These are phyloP conservation scores for Suhomyces yuchorum DNA, from an alignment of 1,139 yeast species.

Conservation along the genomic window DNA sequence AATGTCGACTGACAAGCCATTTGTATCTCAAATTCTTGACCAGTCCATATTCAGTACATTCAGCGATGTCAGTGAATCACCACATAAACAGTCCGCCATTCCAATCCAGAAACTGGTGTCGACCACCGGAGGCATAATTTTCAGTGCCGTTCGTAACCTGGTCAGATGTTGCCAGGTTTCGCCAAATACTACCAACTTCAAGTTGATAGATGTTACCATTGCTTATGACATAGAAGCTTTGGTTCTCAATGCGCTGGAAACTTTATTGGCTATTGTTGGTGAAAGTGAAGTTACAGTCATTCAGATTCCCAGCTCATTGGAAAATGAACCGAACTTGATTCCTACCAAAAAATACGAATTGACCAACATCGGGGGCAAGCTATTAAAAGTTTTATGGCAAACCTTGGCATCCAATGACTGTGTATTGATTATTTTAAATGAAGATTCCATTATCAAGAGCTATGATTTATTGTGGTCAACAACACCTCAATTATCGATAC, in stretches of 20 bases:
- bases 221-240: slow-evolving; percentile 28
- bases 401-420: slow-evolving; percentile 29
- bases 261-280: slow-evolving; percentile 39
- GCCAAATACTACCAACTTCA: slow-evolving; percentile 26
- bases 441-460: slow-evolving; percentile 24
- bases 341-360: slow-evolving; percentile 22
- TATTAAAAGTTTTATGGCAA: slow-evolving; percentile 39
- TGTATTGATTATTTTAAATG: slow-evolving; percentile 36
- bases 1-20: slow-evolving; percentile 2
- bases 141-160: slow-evolving; percentile 30
- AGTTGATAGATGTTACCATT: slow-evolving; percentile 16
- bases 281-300: slow-evolving; percentile 28
- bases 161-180: slow-evolving; percentile 34
- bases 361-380: slow-evolving; percentile 19
- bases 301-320: slow-evolving; percentile 23
- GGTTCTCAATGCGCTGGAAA: slow-evolving; percentile 32
- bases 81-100: not conserved
- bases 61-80: not conserved
- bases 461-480: slow-evolving; percentile 35
- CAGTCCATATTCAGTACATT: slow-evolving; percentile 11
- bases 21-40: slow-evolving; percentile 9
- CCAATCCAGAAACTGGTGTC: slow-evolving; percentile 14
- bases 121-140: slow-evolving; percentile 32
- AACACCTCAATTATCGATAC: slow-evolving; percentile 29
- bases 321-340: slow-evolving; percentile 5